Percentiles rank a stretch among this genome's conserved stretches.
phyloP scores from a whole-genome alignment of 768 basidiomycete genomes.

The Cyclocybe aegerita region DNA sequence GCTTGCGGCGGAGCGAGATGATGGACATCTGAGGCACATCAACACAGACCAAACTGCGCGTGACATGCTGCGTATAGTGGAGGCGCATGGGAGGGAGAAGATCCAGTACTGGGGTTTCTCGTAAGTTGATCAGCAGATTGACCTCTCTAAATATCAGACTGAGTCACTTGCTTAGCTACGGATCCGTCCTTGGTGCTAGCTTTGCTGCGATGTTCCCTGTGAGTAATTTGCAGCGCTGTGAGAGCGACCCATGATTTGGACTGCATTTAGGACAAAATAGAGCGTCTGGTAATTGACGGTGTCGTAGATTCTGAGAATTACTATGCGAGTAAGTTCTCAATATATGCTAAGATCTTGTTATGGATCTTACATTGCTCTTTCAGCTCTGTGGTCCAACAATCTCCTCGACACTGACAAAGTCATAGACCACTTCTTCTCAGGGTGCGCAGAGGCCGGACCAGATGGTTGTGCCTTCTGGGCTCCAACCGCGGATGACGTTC shows the following conservation, averaged over 20 bases:
- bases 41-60: slow-evolving; percentile 35
- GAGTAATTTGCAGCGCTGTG: slow-evolving; percentile 7
- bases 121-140: slow-evolving; percentile 7
- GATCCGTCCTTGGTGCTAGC: slow-evolving; percentile 24
- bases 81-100: slow-evolving; percentile 29
- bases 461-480: slow-evolving; percentile 37
- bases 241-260: background rate
- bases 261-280: slow-evolving; percentile 19
- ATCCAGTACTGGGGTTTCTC: slow-evolving; percentile 34
- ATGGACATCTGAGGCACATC: slow-evolving; percentile 27
- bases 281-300: slow-evolving; percentile 38
- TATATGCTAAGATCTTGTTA: background rate
- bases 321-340: slow-evolving; percentile 28
- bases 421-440: slow-evolving; percentile 32
- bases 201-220: slow-evolving; percentile 36
- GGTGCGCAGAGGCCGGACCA: slow-evolving; percentile 37
- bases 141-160: background rate
- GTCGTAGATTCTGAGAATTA: slow-evolving; percentile 40
- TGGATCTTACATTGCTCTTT: background rate
- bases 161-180: slow-evolving; percentile 18
- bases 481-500: slow-evolving; percentile 29
- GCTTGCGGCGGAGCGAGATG: slow-evolving; percentile 28
- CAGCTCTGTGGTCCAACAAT: slow-evolving; percentile 36
- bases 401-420: slow-evolving; percentile 36
- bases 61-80: slow-evolving; percentile 35